Evolutionary conservation across 78 protist genomes (phyloP).

Genomic region (Speleostelium caveatum): DNA sequence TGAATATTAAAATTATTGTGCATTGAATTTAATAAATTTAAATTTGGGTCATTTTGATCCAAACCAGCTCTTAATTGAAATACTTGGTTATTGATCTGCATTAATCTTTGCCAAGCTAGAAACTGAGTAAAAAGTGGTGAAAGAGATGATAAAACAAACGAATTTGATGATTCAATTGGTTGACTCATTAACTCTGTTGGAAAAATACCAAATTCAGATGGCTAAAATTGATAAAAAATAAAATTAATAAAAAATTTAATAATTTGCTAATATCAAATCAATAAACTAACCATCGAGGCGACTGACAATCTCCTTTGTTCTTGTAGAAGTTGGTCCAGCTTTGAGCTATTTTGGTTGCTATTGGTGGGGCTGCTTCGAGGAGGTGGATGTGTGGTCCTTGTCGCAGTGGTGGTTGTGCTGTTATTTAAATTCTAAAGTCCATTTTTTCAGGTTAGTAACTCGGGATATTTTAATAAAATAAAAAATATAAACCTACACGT

Average conservation of each 20-base stretch:
- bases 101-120: slow-evolving; percentile 64
- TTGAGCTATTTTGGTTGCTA: background rate
- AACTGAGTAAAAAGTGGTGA: slow-evolving; percentile 70
- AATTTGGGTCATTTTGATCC: too few species aligned
- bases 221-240: background rate
- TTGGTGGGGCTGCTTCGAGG: background rate
- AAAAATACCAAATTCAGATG: slow-evolving; percentile 28
- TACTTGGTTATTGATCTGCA: slow-evolving; percentile 46
- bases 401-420: background rate
- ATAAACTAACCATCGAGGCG: slow-evolving; percentile 48
- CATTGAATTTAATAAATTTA: too few species aligned
- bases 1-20: too few species aligned
- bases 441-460: too few species aligned
- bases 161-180: slow-evolving; percentile 18
- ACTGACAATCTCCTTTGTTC: slow-evolving; percentile 55
- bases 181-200: slow-evolving; percentile 13
- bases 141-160: slow-evolving; percentile 31
- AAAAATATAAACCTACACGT: background rate
- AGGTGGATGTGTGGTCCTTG: background rate
- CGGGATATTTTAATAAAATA: background rate
- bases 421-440: background rate
- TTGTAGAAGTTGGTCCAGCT: slow-evolving; percentile 18
- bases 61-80: background rate
- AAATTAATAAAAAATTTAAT: background rate
- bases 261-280: background rate